Evolutionary conservation across 352 stramenopile species (phyloP).

Genomic region (Globisporangium splendens): DNA sequence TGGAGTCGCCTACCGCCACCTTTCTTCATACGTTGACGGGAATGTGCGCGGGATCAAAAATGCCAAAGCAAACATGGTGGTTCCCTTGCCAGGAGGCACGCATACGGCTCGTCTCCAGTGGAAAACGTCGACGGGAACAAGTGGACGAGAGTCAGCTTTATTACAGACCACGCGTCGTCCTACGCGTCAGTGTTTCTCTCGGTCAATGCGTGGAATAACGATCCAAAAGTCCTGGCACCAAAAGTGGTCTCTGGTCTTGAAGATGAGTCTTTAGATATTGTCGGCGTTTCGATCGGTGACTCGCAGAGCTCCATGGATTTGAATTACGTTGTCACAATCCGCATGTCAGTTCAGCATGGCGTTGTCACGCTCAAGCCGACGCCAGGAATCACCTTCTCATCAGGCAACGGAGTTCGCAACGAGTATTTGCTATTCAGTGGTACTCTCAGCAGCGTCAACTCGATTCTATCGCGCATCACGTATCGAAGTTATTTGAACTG

Average conservation of each 20-base stretch:
- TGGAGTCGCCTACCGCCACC: slow-evolving; percentile 59
- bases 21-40: slow-evolving; percentile 66
- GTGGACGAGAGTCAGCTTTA: slow-evolving; percentile 67
- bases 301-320: slow-evolving; percentile 42
- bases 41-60: slow-evolving; percentile 71
- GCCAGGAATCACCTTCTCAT: slow-evolving; percentile 56
- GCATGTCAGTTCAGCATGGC: slow-evolving; percentile 52
- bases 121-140: slow-evolving; percentile 69
- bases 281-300: slow-evolving; percentile 43
- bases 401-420: slow-evolving; percentile 41
- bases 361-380: slow-evolving; percentile 48
- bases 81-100: slow-evolving; percentile 46
- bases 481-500: slow-evolving; percentile 71
- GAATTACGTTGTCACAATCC: slow-evolving; percentile 60
- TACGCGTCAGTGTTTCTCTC: slow-evolving; percentile 70
- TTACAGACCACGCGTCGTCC: slow-evolving; percentile 60
- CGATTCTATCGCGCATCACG: slow-evolving; percentile 35
- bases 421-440: slow-evolving; percentile 68
- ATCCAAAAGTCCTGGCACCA: slow-evolving; percentile 45
- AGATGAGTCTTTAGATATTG: slow-evolving; percentile 43
- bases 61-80: slow-evolving; percentile 59
- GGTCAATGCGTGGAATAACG: slow-evolving; percentile 70
- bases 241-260: slow-evolving; percentile 33
- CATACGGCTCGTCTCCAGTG: slow-evolving; percentile 69
- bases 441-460: slow-evolving; percentile 54